Conservation (phyloP, 345 rosid species). For the Aethionema arabicum region DNA sequence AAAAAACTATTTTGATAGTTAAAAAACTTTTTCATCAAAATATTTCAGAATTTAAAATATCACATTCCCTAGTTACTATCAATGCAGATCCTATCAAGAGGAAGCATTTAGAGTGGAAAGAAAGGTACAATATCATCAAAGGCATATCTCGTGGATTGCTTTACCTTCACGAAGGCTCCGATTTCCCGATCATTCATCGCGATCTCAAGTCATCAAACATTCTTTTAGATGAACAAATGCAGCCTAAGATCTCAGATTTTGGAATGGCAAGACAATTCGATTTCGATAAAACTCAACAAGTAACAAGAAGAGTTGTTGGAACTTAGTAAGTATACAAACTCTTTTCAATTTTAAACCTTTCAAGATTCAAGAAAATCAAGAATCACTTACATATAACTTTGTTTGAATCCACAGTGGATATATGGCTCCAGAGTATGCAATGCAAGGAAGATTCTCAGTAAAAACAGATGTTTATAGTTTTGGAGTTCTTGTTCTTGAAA, state of each 20-base stretch:
- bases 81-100: conserved; percentile 29
- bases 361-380: neutral
- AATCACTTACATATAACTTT: neutral
- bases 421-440: conserved; percentile 37
- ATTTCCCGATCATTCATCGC: conserved; percentile 26
- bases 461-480: conserved; percentile 33
- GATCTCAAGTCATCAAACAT: conserved; percentile 28
- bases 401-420: conserved; percentile 16
- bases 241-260: conserved; percentile 34
- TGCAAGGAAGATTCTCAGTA: conserved; percentile 28
- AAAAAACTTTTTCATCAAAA: neutral
- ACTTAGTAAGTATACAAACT: conserved; percentile 31
- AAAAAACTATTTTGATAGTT: too few species aligned
- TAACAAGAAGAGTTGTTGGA: conserved; percentile 33
- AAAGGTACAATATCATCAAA: conserved; percentile 25
- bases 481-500: conserved; percentile 31
- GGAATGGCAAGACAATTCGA: conserved; percentile 32
- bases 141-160: conserved; percentile 34
- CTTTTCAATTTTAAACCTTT: neutral
- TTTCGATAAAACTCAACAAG: conserved; percentile 18
- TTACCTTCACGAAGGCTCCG: conserved; percentile 25
- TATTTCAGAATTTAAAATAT: too few species aligned
- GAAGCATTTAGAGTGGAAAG: conserved; percentile 11
- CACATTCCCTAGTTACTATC: neutral
- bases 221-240: conserved; percentile 28